These are phyloP conservation scores for Trypanosoma cruzi DNA, from an alignment of 208 protist genomes.

Conservation along the genomic window DNA sequence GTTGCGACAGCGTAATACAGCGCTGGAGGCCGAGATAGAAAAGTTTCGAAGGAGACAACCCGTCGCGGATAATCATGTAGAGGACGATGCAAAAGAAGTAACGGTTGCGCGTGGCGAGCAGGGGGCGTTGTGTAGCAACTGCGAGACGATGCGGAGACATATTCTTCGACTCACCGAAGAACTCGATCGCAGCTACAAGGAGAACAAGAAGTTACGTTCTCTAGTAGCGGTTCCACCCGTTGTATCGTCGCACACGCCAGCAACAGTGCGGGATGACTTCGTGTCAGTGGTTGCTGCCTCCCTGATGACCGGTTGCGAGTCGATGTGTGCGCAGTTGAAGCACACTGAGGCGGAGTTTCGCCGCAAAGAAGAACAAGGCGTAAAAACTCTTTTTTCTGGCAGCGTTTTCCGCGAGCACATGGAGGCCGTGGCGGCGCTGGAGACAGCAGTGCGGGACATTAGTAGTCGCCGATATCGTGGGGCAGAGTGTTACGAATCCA, in stretches of 20 bases:
- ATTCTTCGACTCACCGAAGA: conserved; percentile 17
- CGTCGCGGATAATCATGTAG: neutral
- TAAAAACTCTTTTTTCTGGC: conserved; percentile 14
- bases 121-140: neutral
- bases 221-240: conserved; percentile 11
- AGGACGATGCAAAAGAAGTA: neutral
- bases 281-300: conserved; percentile 27
- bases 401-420: conserved; percentile 27
- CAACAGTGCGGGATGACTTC: conserved; percentile 24
- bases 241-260: neutral
- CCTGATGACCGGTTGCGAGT: conserved; percentile 53
- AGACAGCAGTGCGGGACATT: conserved; percentile 30
- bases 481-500: conserved; percentile 11
- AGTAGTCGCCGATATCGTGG: conserved; percentile 11
- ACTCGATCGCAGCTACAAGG: conserved; percentile 31
- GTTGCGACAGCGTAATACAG: conserved; percentile 51
- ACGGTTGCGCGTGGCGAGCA: neutral
- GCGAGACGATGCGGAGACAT: conserved; percentile 4
- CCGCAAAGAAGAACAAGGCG: conserved; percentile 10
- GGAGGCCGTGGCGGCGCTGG: conserved; percentile 29
- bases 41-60: conserved; percentile 6
- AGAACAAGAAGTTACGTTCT: conserved; percentile 38
- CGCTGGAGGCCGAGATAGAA: conserved; percentile 42
- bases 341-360: conserved; percentile 34
- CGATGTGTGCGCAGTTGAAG: conserved; percentile 45